A percentile compares a stretch with the other conserved stretches of the same genome.
These are phyloP conservation scores for Panus rudis DNA, from an alignment of 768 basidiomycete species.

Conservation along the genomic window DNA sequence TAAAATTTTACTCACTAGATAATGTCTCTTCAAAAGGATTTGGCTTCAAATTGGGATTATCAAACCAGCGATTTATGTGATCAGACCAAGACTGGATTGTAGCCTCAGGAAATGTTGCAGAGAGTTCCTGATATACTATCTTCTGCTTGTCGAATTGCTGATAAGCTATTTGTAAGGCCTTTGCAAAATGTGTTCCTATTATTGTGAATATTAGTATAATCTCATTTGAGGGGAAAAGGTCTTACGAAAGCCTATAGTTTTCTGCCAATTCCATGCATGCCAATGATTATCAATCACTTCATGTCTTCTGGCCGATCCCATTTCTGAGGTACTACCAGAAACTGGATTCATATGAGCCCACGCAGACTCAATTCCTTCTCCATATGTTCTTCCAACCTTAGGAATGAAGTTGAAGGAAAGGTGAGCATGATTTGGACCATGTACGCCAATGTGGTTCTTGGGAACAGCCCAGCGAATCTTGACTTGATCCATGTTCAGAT, in stretches of 20 bases:
- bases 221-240: conserved; percentile 2
- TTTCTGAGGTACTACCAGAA: conserved; percentile 10
- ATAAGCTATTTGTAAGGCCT: neutral
- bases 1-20: conserved; percentile 3
- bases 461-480: conserved; percentile 17
- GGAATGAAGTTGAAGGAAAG: conserved; percentile 24
- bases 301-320: conserved; percentile 10
- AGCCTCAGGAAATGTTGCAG: neutral
- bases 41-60: conserved; percentile 1
- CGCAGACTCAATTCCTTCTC: conserved; percentile 18
- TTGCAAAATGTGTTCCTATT: conserved; percentile 4
- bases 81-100: conserved; percentile 2
- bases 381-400: conserved; percentile 14
- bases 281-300: conserved; percentile 16
- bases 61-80: conserved; percentile 7
- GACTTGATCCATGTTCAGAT: neutral
- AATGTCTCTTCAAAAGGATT: conserved; percentile 13
- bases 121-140: neutral
- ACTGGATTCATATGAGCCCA: conserved; percentile 13
- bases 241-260: conserved; percentile 16
- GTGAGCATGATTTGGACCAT: conserved; percentile 18
- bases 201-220: neutral
- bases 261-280: conserved; percentile 25
- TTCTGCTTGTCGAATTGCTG: neutral
- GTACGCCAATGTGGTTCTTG: conserved; percentile 28